Evolutionary conservation across 1,139 yeast genomes (phyloP).

Genomic region (Hanseniaspora sp.): DNA sequence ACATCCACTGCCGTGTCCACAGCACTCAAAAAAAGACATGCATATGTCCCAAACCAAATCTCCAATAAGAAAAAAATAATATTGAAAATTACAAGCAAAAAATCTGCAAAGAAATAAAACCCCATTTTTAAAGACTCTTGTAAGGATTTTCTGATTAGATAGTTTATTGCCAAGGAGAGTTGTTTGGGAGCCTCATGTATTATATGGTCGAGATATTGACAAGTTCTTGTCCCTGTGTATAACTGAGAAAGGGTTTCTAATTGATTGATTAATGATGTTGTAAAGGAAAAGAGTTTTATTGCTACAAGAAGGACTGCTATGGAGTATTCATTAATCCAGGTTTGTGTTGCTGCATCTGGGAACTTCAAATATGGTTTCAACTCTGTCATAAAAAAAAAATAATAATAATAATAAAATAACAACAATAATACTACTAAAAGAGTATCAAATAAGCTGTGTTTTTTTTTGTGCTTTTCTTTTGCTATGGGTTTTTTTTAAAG

Average conservation of each 20-base stretch:
- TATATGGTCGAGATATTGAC: constrained; percentile 38
- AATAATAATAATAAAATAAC: background rate
- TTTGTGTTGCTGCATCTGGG: constrained; percentile 44
- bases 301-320: constrained; percentile 37
- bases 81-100: constrained; percentile 48
- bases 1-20: constrained; percentile 61
- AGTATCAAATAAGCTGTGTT: no score
- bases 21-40: constrained; percentile 66
- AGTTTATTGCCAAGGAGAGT: constrained; percentile 44
- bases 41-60: constrained; percentile 70
- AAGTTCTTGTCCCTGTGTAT: constrained; percentile 30
- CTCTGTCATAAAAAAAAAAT: background rate
- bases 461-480: no score
- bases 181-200: constrained; percentile 46
- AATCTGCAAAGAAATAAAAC: constrained; percentile 32
- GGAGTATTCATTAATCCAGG: constrained; percentile 49
- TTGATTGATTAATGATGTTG: constrained; percentile 34
- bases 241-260: constrained; percentile 31
- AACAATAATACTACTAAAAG: no score
- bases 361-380: constrained; percentile 30
- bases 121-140: constrained; percentile 39
- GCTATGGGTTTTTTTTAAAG: no score
- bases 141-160: constrained; percentile 38
- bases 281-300: constrained; percentile 42
- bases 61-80: constrained; percentile 57